Base-by-base conservation (phyloP, 768 basidiomycete genomes). In the Trametes cingulata region DNA sequence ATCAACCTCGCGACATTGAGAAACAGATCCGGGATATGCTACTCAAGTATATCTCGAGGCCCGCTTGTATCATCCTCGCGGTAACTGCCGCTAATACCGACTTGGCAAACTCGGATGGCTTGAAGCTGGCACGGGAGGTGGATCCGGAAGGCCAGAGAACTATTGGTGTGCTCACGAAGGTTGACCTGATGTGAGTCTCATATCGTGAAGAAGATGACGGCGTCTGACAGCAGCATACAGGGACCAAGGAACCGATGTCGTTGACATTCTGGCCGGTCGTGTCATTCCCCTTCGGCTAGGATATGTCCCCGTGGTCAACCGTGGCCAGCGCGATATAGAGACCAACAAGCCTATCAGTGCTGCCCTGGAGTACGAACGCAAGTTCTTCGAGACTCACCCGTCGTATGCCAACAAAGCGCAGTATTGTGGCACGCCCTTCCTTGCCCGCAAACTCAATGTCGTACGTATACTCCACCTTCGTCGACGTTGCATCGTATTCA, bases 251-350 rank as follows among this genome's bases (percentile, higher is more conserved):
- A 98, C 96, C 6, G 96, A 99, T 73, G 97, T 99, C 36, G 95
- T 99, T 27, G 97, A 99, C 74, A 98, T 99, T 72, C 85, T 99
- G 48, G 97, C 97, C 4, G 96, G 97, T 9, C 87, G 97, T 50
- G 86, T 99, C 66, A 98, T 98, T 70, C 97, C 96, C 49, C 82
- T 99, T 37, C 88, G 97, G 59, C 77, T 99, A 41, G 97, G 97
- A 52, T 99, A 98, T 71, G 97, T 98, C 3, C 97, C 97, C 10
- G 97, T 99, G 9, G 97, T 99, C 69, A 99, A 99, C 74, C 87
- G 97, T 72, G 95, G 96, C 37, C 97, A 98, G 72, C 87, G 95
- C 48, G 97, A 99, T 74, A 99, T 99, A 65, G 97, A 99, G 64
- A 77, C 80, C 13, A 85, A 85, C 65, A 97, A 96, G 74, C 75